Evolutionary conservation across 768 basidiomycete species (phyloP).

Genomic region (Agaricus sinodeliciosus): DNA sequence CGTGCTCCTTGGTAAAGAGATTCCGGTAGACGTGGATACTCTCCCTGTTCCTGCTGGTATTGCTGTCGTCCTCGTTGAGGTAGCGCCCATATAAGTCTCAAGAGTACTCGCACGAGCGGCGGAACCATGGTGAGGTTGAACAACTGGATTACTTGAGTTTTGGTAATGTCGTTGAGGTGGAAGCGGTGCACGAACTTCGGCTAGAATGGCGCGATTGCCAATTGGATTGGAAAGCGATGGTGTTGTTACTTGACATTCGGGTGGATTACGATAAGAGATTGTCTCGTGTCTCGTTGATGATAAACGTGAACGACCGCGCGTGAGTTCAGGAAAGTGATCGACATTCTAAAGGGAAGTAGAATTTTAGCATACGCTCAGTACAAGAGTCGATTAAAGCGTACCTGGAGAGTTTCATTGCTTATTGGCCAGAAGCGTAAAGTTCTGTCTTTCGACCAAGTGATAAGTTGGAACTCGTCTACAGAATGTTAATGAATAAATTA

Average conservation of each 20-base stretch:
- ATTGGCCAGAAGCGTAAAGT: constrained; percentile 91
- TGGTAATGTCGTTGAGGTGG: constrained; percentile 16
- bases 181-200: constrained; percentile 58
- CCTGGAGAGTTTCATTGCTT: constrained; percentile 62
- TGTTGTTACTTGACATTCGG: constrained; percentile 27
- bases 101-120: constrained; percentile 13
- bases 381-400: constrained; percentile 16
- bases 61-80: background rate
- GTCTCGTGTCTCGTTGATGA: constrained; percentile 17
- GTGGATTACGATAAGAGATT: constrained; percentile 54
- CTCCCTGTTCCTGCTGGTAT: too few species aligned
- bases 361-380: background rate
- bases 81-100: constrained; percentile 2
- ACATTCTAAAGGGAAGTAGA: constrained; percentile 35
- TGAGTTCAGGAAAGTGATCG: constrained; percentile 31
- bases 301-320: constrained; percentile 24
- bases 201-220: constrained; percentile 59
- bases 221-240: constrained; percentile 61
- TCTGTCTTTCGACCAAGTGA: constrained; percentile 80
- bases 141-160: constrained; percentile 21
- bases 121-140: constrained; percentile 18
- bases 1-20: background rate
- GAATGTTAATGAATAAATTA: background rate
- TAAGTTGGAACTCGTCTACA: constrained; percentile 50
- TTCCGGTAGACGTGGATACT: background rate